These are phyloP conservation scores for Populus deltoides DNA, from an alignment of 345 rosid genomes.

Conservation along the genomic window DNA sequence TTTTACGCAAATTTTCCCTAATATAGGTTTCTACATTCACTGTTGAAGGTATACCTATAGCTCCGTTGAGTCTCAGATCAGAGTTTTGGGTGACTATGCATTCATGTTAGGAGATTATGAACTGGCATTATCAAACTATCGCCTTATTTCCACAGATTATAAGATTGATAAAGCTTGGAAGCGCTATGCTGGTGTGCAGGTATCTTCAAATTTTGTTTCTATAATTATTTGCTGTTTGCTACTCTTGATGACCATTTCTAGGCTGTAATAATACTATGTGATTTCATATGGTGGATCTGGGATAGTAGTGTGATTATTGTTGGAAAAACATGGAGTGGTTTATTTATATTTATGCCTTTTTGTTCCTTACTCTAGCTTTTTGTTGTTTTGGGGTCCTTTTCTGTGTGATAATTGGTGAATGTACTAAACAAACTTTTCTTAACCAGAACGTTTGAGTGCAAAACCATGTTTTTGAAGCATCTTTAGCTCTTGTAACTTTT, in stretches of 20 bases:
- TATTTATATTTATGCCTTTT: too few species aligned
- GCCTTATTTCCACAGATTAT: slow-evolving; percentile 91
- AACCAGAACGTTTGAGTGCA: neutral
- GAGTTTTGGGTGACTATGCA: slow-evolving; percentile 92
- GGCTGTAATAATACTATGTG: neutral
- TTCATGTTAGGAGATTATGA: slow-evolving; percentile 98
- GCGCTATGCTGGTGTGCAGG: slow-evolving; percentile 98
- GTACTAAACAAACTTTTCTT: neutral
- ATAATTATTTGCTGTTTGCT: neutral
- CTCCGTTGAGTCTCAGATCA: slow-evolving; percentile 89
- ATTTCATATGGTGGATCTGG: neutral
- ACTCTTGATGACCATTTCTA: neutral
- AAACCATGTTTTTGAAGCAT: neutral
- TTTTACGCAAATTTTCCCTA: slow-evolving; percentile 21
- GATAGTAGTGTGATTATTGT: neutral
- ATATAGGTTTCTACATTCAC: slow-evolving; percentile 20
- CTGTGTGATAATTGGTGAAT: neutral
- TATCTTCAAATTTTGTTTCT: slow-evolving; percentile 29
- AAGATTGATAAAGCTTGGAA: slow-evolving; percentile 99
- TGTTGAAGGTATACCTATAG: slow-evolving; percentile 84
- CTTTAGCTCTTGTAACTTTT: neutral
- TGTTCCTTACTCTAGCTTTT: neutral
- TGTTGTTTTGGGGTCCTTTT: neutral
- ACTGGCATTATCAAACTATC: slow-evolving; percentile 90
- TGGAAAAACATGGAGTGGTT: too few species aligned